Percentiles rank a stretch among this genome's conserved stretches.
Evolutionary conservation across 768 basidiomycete genomes (phyloP).

Genomic region (Pisolithus microcarpus): DNA sequence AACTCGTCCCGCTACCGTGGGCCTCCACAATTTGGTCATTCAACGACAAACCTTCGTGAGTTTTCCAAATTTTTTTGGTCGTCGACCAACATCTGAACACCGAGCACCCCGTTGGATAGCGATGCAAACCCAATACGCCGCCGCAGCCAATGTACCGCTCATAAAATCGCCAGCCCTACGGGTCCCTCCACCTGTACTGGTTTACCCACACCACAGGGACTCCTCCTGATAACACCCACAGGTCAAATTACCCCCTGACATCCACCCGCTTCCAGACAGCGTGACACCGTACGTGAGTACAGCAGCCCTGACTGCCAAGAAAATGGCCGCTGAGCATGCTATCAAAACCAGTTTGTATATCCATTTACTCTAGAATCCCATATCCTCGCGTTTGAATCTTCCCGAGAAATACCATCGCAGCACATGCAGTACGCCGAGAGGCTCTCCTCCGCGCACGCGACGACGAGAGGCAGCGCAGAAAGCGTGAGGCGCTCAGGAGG

Average conservation of each 20-base stretch:
- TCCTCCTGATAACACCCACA: slow-evolving; percentile 22
- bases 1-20: too few species aligned
- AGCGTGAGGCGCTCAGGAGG: slow-evolving; percentile 57
- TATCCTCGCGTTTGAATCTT: slow-evolving; percentile 65
- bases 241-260: slow-evolving; percentile 84
- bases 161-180: slow-evolving; percentile 91
- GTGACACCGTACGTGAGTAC: slow-evolving; percentile 76
- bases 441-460: slow-evolving; percentile 63
- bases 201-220: not conserved
- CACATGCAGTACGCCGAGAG: slow-evolving; percentile 61
- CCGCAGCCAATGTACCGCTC: slow-evolving; percentile 69
- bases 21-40: too few species aligned
- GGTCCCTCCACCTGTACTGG: slow-evolving; percentile 68
- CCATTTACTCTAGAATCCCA: slow-evolving; percentile 92
- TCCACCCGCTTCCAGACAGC: slow-evolving; percentile 89
- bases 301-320: too few species aligned
- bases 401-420: slow-evolving; percentile 60
- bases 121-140: slow-evolving; percentile 64
- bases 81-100: not conserved
- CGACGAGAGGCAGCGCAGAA: slow-evolving; percentile 65
- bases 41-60: too few species aligned
- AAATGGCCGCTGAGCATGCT: not conserved
- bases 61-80: not conserved
- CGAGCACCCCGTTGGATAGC: slow-evolving; percentile 1
- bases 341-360: slow-evolving; percentile 90